phyloP scores from a whole-genome alignment of 306 rosid genomes.

The Cicer pinnatifidum region DNA sequence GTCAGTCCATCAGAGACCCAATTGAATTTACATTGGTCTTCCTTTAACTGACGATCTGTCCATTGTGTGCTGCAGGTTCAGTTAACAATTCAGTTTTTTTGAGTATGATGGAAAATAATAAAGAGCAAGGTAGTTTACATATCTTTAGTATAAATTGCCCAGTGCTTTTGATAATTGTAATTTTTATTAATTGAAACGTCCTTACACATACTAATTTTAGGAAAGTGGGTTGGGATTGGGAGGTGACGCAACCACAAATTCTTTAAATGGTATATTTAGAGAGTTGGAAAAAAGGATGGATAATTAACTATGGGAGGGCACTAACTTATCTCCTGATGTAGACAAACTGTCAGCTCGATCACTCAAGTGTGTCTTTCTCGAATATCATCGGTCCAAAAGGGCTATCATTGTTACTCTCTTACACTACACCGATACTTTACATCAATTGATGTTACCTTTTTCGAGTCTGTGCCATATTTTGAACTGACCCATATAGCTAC shows the following conservation, averaged over 20 bases:
- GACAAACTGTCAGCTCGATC: no score
- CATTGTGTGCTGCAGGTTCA: constrained; percentile 59
- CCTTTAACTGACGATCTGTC: constrained; percentile 35
- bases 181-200: not conserved
- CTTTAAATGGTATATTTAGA: constrained; percentile 31
- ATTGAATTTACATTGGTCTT: constrained; percentile 38
- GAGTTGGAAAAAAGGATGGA: constrained; percentile 18
- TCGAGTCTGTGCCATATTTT: no score
- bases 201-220: not conserved
- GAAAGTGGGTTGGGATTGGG: constrained; percentile 20
- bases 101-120: constrained; percentile 74
- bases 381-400: no score
- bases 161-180: not conserved
- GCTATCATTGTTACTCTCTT: no score
- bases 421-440: no score
- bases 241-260: constrained; percentile 11
- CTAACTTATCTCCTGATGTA: not conserved
- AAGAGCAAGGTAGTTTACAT: constrained; percentile 68
- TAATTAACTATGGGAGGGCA: not conserved
- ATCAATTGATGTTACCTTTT: no score
- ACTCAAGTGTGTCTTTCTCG: no score
- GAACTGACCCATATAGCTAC: no score
- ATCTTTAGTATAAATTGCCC: constrained; percentile 24
- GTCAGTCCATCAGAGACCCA: constrained; percentile 12
- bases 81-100: constrained; percentile 60